Base-by-base conservation (phyloP, 2,329 filamentous ascomycete species). In the Colletotrichum cereale region DNA sequence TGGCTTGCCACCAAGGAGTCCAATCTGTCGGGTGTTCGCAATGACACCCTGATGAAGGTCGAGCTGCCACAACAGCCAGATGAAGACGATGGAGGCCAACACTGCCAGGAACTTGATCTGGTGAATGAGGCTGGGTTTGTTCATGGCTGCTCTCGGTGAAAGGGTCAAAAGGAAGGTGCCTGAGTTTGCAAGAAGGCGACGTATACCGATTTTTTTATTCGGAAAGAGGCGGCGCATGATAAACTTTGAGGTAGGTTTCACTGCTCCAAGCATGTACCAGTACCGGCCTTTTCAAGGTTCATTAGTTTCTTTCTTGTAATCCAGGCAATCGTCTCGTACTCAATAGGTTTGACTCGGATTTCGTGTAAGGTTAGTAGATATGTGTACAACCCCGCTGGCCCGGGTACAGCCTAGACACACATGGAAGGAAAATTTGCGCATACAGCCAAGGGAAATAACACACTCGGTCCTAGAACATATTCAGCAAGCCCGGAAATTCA, bases 1-100 rank as follows among this genome's bases (percentile, higher is more conserved):
- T 18, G 70, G 36, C 26, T 55, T n/a, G 21, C 34, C 24, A 12
- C 62, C 47, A 0, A 58, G 61, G 14, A 44, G 48, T 21, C 48
- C 40, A 26, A 64, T 62, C 64, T 73, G 61, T n/a, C 66, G 50
- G 21, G 57, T 56, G 14, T 71, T 56, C 21, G 71, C 61, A 34
- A 40, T 38, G 0, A 66, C 66, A 26, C 61, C 56, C 24, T 42
- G 11, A 24, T 56, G 66, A 10, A 71, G 26, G n/a, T 71, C 47
- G 2, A 73, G 48, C 16, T 47, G 64, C 63, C 60, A 70, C n/a
- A 71, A 50, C 5, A 70, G 40, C 66, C 70, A 73, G 40, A 73
- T 66, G 38, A 73, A 73, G 11, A 73, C 56, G 8, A 73, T 18
- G n/a, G 53, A 62, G 12, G 65, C 62, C 3, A 61, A 7, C 16